Evolutionary conservation across 2,329 filamentous ascomycete species (phyloP), one percentile per base, ranked within the genome.

Genomic region (Claviceps purpurea): DNA sequence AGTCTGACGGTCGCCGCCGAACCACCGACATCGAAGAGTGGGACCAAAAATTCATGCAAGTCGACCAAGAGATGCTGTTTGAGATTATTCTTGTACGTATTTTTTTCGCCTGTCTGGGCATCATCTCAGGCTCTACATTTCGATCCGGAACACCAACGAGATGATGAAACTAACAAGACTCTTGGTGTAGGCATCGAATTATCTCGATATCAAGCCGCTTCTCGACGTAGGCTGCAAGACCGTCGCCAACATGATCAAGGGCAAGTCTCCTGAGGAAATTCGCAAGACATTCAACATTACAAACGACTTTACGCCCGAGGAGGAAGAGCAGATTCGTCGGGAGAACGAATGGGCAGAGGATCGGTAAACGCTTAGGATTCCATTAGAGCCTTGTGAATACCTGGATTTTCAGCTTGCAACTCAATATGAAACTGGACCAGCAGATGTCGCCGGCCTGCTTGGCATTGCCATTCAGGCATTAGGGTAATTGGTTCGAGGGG

Each of bases 31-130:
- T 98, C 59, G 93, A 97, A 55, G 93, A 98, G 72, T 98, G 93
- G 93, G 93, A 98, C 62, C 91, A 97, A 71, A 98, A 98, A 73
- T 98, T 97, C 71, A 97, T 98, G 93, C 91, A 97, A 72, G 93
- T 98, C 18, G 93, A 98, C 68, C 93, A 98, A 67, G 93, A 98
- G 73, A 97, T 98, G 93, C 81, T 98, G 1, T 98, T 98, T 60
- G 93, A 98, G 75, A 97, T 98, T 65, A 98, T 98, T 61, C 78
- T 98, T 26, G 89, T 93, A 78, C 54, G 84, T 76, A 51, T 50
- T 51, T 3, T 30, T 16, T 13, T 50, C 11, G n/a, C 8, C 20
- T 6, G 2, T 5, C 10, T 4, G 5, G 14, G 20, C 8, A 18
- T 18, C 22, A 4, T 39, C n/a, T 18, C 3, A n/a, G 14, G 11